These are phyloP conservation scores for Solanum okadae DNA, from an alignment of 257 asterid species.

Conservation along the genomic window DNA sequence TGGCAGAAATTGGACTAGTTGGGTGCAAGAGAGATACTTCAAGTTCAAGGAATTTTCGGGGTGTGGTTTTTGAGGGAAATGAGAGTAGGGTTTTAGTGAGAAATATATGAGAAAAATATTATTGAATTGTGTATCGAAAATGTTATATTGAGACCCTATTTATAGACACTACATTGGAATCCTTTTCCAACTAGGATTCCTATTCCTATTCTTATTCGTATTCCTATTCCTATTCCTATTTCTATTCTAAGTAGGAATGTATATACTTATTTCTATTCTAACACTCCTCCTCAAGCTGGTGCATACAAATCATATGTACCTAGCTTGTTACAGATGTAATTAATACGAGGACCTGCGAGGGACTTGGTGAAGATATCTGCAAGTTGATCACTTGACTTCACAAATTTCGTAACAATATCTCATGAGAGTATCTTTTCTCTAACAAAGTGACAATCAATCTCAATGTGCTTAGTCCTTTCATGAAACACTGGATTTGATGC, in stretches of 20 bases:
- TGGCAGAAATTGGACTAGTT: neutral
- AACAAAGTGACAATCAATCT: neutral
- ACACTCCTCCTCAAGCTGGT: neutral
- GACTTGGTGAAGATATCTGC: neutral
- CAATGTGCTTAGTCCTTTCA: neutral
- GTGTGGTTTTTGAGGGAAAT: neutral
- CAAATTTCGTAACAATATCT: neutral
- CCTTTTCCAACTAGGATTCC: neutral
- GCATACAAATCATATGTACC: neutral
- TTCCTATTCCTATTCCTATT: neutral
- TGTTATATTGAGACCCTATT: neutral
- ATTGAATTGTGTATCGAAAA: neutral
- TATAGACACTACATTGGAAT: neutral
- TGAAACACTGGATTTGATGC: neutral
- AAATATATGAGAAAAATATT: neutral
- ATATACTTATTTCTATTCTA: neutral
- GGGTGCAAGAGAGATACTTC: neutral
- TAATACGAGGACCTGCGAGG: neutral
- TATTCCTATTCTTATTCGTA: neutral
- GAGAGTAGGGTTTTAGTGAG: neutral
- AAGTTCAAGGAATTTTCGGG: neutral
- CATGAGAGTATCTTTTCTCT: neutral
- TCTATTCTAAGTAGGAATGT: neutral
- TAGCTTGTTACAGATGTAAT: neutral
- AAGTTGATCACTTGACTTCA: neutral